Base-by-base conservation (phyloP, 805 yeast genomes). In the Metschnikowia hibisci region DNA sequence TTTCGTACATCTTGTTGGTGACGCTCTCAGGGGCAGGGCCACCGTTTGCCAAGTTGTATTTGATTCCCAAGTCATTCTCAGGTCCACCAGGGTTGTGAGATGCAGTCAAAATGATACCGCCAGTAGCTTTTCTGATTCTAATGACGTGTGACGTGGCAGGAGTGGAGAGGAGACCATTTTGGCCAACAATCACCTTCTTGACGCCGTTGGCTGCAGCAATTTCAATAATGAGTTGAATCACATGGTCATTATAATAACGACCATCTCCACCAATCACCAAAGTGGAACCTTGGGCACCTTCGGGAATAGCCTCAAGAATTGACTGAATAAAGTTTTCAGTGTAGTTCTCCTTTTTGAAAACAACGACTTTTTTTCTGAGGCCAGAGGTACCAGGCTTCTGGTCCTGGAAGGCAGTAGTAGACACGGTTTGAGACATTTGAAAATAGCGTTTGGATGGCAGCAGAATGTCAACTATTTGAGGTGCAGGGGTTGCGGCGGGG, bases 301-400 rank as follows among this genome's bases (percentile, higher is more conserved):
- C 96, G 15, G 98, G 98, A 54, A 91, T 90, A 29, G 97, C 79
- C 44, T 79, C 80, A 43, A 90, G 63, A 46, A 88, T 77, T 6
- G 96, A 78, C 66, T 91, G 99, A 53, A 93, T 77, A 69, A 91
- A 91, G 72, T 93, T 91, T 64, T 91, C 98, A 1, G 96, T 84
- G 69, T 91, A 91, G 62, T 87, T 71, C 10, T 74, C 71, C 56
- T 80, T 81, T 67, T 87, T 80, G 71, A 91, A 91, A 20, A 87
- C 90, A 18, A 73, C 75, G 34, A 91, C 96, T 69, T 84, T 89
- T 74, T 91, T 91, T 59, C 99, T 80, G 38, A 91, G 79, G 18
- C 99, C 99, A 6, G 98, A 91, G 16, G 99, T 91, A 29, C 99
- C 99, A 10, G 99, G 98, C 63, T 90, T 93, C 64, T 91, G 99